Percentiles rank a stretch among this genome's conserved stretches.
Conservation (phyloP, 2,329 filamentous ascomycete species). For the Talaromyces piceae region DNA sequence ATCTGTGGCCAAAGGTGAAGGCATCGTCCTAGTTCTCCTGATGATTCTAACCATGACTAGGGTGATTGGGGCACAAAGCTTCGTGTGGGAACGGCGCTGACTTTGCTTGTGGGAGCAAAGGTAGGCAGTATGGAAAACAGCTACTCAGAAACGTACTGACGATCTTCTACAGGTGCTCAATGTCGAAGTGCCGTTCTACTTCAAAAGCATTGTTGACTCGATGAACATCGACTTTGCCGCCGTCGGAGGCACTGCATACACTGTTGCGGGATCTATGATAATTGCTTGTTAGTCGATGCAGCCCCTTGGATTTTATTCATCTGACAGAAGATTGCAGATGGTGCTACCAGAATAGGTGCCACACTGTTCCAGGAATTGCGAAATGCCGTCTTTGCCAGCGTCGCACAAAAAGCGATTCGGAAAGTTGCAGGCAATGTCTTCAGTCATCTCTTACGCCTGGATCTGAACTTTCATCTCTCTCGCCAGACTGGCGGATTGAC, state of each 20-base stretch:
- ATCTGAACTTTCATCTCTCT: conserved; percentile 87
- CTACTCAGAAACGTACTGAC: neutral
- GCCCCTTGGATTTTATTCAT: conserved; percentile 5
- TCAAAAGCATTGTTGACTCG: conserved; percentile 93
- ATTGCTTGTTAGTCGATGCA: conserved; percentile 58
- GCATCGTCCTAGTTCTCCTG: neutral
- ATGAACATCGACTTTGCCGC: conserved; percentile 95
- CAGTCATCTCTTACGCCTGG: conserved; percentile 76
- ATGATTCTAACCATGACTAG: conserved; percentile 21
- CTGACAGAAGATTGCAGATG: conserved; percentile 47
- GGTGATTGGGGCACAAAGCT: conserved; percentile 74
- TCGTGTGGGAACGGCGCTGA: conserved; percentile 77
- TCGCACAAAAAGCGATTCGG: conserved; percentile 93
- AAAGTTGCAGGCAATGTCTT: conserved; percentile 89
- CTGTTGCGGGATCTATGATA: conserved; percentile 86
- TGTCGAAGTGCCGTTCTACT: conserved; percentile 97
- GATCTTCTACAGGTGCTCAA: conserved; percentile 58
- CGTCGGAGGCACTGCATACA: conserved; percentile 78
- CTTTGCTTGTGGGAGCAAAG: conserved; percentile 80
- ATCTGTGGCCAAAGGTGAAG: conserved; percentile 79
- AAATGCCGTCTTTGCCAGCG: conserved; percentile 93
- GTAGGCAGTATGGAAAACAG: conserved; percentile 28
- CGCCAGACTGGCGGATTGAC: conserved; percentile 94
- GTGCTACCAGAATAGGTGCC: conserved; percentile 77
- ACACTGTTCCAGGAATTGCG: conserved; percentile 87